Percentiles rank a stretch among this genome's conserved stretches.
Conservation (phyloP, 2,329 filamentous ascomycete species). For the Pseudopyrenochaeta lycopersici region DNA sequence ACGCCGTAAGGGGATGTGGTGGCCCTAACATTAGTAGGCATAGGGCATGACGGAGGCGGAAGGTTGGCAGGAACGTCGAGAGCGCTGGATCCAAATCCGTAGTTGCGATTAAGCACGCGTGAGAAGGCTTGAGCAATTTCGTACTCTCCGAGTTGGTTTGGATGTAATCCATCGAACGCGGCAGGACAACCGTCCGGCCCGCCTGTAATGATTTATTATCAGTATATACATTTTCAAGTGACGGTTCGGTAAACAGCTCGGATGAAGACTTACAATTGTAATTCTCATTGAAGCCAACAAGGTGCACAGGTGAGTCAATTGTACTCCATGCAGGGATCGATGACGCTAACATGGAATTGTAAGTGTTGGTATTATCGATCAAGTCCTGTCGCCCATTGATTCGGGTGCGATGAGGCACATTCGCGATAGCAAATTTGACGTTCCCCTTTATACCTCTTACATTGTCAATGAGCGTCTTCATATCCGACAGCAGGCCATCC, state of each 20-base stretch:
- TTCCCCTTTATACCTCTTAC: constrained; percentile 4
- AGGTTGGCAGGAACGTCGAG: constrained; percentile 9
- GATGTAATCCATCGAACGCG: constrained; percentile 14
- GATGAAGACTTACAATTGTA: constrained; percentile 10
- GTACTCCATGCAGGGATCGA: constrained; percentile 8
- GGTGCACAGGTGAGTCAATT: neutral
- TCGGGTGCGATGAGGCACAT: constrained; percentile 7
- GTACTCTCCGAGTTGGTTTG: constrained; percentile 14
- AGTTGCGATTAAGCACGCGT: constrained; percentile 2
- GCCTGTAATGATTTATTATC: neutral
- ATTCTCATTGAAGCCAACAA: constrained; percentile 6
- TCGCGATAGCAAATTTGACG: constrained; percentile 11
- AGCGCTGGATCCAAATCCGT: constrained; percentile 1
- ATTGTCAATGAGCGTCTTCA: constrained; percentile 8
- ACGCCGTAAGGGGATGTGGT: constrained; percentile 3
- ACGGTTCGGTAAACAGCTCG: too few species aligned
- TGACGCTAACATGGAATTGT: constrained; percentile 4
- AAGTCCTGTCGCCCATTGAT: constrained; percentile 14
- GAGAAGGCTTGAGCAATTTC: constrained; percentile 15
- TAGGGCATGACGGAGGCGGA: neutral
- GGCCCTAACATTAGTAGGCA: neutral
- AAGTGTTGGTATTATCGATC: constrained; percentile 7
- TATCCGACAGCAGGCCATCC: constrained; percentile 5
- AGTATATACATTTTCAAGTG: too few species aligned
- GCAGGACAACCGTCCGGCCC: constrained; percentile 5